phyloP scores from a whole-genome alignment of 140 eudicot genomes.

The Bidens hawaiensis region DNA sequence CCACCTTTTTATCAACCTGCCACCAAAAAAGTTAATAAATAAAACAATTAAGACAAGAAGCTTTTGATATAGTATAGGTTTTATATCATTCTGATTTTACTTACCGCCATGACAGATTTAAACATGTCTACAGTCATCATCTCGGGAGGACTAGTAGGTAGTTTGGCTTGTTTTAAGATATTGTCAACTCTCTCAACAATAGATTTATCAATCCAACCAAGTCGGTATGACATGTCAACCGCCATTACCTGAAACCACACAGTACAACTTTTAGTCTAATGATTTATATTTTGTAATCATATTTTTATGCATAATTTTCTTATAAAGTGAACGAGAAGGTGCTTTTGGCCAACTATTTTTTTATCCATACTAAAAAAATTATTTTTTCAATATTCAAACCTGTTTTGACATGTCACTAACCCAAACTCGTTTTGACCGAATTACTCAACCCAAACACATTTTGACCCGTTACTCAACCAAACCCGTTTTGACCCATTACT shows the following conservation, averaged over 20 bases:
- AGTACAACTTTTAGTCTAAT: background rate
- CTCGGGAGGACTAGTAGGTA: conserved; percentile 86
- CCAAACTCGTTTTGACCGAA: no score
- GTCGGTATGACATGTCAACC: conserved; percentile 90
- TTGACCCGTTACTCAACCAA: background rate
- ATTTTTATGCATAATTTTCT: background rate
- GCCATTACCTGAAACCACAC: conserved; percentile 81
- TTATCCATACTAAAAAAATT: background rate
- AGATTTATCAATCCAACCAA: conserved; percentile 94
- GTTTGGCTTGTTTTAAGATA: conserved; percentile 69
- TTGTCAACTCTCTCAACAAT: conserved; percentile 54
- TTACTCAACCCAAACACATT: background rate
- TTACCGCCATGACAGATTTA: conserved; percentile 95
- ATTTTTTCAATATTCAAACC: background rate
- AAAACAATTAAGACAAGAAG: background rate
- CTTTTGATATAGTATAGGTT: background rate
- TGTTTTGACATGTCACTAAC: background rate
- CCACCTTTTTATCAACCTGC: conserved; percentile 98
- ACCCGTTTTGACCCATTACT: no score
- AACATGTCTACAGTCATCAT: conserved; percentile 91
- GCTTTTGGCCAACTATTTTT: background rate
- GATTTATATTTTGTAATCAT: background rate
- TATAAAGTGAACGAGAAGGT: background rate
- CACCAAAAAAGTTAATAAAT: background rate
- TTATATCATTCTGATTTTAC: conserved; percentile 3